A percentile compares a stretch with the other conserved stretches of the same genome.
Evolutionary conservation across 805 yeast species (phyloP).

Genomic region (Teunomyces pallodes): DNA sequence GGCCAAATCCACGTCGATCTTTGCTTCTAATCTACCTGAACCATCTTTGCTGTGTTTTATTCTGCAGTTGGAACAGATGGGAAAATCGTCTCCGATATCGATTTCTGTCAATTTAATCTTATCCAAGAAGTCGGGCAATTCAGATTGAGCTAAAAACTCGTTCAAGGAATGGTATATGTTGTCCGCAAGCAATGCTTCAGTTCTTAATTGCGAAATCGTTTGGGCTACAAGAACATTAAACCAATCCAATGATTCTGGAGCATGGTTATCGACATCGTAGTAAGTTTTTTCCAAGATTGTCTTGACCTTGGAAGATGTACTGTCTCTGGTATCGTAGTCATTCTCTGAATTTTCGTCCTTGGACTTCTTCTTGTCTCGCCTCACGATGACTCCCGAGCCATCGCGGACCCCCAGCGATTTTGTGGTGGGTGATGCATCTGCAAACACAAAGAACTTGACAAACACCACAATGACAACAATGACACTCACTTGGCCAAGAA

Average conservation of each 20-base stretch:
- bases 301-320: constrained; percentile 17
- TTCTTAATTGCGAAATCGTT: constrained; percentile 77
- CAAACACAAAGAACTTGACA: constrained; percentile 73
- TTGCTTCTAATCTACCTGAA: constrained; percentile 67
- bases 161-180: constrained; percentile 79
- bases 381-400: constrained; percentile 31
- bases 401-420: constrained; percentile 23
- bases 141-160: constrained; percentile 58
- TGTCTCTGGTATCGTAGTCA: constrained; percentile 9
- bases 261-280: constrained; percentile 84
- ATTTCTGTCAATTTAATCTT: constrained; percentile 78
- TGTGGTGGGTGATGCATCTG: constrained; percentile 54
- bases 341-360: constrained; percentile 9
- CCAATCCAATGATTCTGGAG: constrained; percentile 94
- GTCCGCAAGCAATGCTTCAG: constrained; percentile 84
- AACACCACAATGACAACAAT: constrained; percentile 60
- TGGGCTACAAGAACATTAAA: constrained; percentile 93
- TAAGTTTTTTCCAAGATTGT: constrained; percentile 86
- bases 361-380: constrained; percentile 25
- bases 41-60: constrained; percentile 59
- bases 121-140: constrained; percentile 78
- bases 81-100: constrained; percentile 92
- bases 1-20: constrained; percentile 84
- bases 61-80: constrained; percentile 90
- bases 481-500: constrained; percentile 73